Conservation (phyloP, 2,329 filamentous ascomycete species). For the Coleophoma eucalyptorum region DNA sequence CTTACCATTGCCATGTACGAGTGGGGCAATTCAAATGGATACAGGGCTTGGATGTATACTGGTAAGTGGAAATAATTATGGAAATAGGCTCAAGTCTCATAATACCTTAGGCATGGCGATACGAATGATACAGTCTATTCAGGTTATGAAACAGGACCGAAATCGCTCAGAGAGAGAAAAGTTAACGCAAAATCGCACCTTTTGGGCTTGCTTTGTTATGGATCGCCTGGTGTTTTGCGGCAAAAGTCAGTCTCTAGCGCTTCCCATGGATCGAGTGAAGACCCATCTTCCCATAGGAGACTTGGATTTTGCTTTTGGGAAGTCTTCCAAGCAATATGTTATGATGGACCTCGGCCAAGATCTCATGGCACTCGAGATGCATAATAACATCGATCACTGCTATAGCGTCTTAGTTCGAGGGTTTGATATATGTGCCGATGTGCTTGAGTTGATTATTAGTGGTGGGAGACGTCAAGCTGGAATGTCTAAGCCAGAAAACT, state of each 20-base stretch:
- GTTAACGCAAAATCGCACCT: slow-evolving; percentile 31
- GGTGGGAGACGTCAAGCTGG: slow-evolving; percentile 36
- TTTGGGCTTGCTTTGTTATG: slow-evolving; percentile 42
- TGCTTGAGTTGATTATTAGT: slow-evolving; percentile 37
- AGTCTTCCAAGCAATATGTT: neutral
- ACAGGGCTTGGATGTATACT: slow-evolving; percentile 39
- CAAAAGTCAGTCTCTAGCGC: slow-evolving; percentile 26
- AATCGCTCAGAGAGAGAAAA: slow-evolving; percentile 23
- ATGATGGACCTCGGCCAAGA: neutral
- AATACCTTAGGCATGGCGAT: slow-evolving; percentile 23
- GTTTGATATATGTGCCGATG: slow-evolving; percentile 38
- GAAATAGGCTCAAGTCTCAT: neutral
- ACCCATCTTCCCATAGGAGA: slow-evolving; percentile 23
- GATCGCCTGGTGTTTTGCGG: slow-evolving; percentile 40
- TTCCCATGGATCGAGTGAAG: slow-evolving; percentile 8
- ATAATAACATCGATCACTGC: slow-evolving; percentile 14
- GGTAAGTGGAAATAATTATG: slow-evolving; percentile 16
- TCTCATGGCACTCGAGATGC: neutral
- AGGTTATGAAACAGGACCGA: slow-evolving; percentile 18
- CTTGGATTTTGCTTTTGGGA: slow-evolving; percentile 32
- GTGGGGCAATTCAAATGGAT: slow-evolving; percentile 37
- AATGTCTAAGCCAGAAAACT: slow-evolving; percentile 34
- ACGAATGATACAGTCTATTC: slow-evolving; percentile 33
- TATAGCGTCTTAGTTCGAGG: slow-evolving; percentile 32
- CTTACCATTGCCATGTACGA: slow-evolving; percentile 36